Conservation (phyloP, 495 filamentous ascomycete species). For the Cenococcum geophilum region DNA sequence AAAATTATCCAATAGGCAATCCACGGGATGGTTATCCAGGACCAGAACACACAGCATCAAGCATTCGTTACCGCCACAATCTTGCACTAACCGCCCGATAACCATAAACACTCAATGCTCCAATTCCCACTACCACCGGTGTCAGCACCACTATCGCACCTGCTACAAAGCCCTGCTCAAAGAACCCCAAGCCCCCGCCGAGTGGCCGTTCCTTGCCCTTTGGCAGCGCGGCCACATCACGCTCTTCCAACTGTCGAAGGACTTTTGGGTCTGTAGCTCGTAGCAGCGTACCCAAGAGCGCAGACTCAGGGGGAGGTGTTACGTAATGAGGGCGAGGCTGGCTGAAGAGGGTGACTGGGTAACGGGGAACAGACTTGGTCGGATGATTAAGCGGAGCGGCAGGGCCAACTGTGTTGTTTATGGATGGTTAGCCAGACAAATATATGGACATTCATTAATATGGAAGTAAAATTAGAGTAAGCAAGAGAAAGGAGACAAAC, state of each 20-base stretch:
- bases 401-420: conserved; percentile 35
- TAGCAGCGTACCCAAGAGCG: conserved; percentile 17
- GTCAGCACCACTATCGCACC: conserved; percentile 30
- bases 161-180: conserved; percentile 48
- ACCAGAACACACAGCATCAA: no score
- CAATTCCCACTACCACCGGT: conserved; percentile 18
- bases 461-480: neutral
- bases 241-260: conserved; percentile 33
- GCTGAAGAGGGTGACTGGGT: conserved; percentile 40
- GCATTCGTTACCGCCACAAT: no score
- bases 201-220: conserved; percentile 38
- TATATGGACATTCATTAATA: conserved; percentile 1
- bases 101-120: conserved; percentile 7
- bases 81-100: no score
- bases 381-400: conserved; percentile 37
- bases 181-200: conserved; percentile 39
- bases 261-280: conserved; percentile 22
- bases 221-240: conserved; percentile 38
- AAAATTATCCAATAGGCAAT: no score
- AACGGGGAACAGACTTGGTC: conserved; percentile 36
- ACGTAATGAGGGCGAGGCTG: conserved; percentile 42
- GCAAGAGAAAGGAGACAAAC: conserved; percentile 9
- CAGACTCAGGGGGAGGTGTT: conserved; percentile 11
- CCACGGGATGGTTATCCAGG: no score
- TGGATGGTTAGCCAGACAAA: neutral